A percentile compares a stretch with the other conserved stretches of the same genome.
Conservation (phyloP, 2,329 filamentous ascomycete genomes). For the Cladosporium velox region DNA sequence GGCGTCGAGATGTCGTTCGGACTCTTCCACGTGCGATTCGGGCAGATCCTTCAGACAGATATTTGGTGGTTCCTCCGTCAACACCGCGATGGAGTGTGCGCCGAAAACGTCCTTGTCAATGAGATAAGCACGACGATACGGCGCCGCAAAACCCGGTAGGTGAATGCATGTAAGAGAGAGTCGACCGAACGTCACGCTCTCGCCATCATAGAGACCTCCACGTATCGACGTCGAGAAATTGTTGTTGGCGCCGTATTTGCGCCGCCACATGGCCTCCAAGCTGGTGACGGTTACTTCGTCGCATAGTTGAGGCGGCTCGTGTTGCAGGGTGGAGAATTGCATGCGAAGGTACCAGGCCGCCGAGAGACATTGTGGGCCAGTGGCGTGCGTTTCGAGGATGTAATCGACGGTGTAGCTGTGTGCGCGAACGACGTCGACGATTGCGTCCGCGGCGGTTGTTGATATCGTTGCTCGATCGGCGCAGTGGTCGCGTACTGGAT, state of each 20-base stretch:
- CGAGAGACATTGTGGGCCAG: not conserved
- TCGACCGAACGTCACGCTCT: constrained; percentile 1
- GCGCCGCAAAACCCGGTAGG: constrained; percentile 12
- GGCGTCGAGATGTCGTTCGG: constrained; percentile 6
- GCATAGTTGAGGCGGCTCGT: constrained; percentile 8
- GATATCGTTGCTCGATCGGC: constrained; percentile 9
- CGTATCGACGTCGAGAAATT: constrained; percentile 18
- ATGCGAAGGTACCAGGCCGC: constrained; percentile 22
- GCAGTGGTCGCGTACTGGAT: constrained; percentile 21
- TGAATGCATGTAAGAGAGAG: constrained; percentile 12
- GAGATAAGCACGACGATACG: constrained; percentile 16
- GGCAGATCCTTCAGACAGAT: not conserved
- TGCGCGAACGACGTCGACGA: constrained; percentile 5
- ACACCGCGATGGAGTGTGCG: constrained; percentile 8
- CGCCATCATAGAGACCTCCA: constrained; percentile 15
- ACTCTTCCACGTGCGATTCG: not conserved
- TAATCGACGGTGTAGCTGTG: constrained; percentile 18
- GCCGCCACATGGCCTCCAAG: constrained; percentile 16
- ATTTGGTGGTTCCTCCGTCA: not conserved
- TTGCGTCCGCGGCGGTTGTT: constrained; percentile 19
- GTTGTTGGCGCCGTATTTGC: constrained; percentile 16
- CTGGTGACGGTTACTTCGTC: constrained; percentile 17
- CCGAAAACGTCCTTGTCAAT: constrained; percentile 18
- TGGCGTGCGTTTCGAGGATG: constrained; percentile 20
- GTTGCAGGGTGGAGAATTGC: constrained; percentile 16